phyloP scores from a whole-genome alignment of 352 stramenopile species.

The Phytophthora multivora region DNA sequence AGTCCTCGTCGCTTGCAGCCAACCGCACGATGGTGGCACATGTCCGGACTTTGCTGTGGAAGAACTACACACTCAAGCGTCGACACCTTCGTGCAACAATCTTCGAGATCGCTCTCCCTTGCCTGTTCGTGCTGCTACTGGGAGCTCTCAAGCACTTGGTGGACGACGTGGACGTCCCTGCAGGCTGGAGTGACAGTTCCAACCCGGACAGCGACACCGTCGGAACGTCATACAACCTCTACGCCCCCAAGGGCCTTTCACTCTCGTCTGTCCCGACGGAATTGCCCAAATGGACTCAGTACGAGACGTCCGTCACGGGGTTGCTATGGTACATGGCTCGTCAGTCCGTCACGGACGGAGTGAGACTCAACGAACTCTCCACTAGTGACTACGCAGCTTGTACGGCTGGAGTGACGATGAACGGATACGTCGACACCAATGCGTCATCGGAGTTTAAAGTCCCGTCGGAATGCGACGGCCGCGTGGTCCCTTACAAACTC shows the following conservation, averaged over 20 bases:
- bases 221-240: slow-evolving; percentile 53
- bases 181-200: slow-evolving; percentile 46
- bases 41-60: slow-evolving; percentile 58
- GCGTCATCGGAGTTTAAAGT: slow-evolving; percentile 34
- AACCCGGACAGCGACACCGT: not conserved
- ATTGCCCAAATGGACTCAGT: slow-evolving; percentile 48
- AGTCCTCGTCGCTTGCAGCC: slow-evolving; percentile 5
- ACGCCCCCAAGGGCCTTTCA: slow-evolving; percentile 26
- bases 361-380: slow-evolving; percentile 47
- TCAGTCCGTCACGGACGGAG: slow-evolving; percentile 37
- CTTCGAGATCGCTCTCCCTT: slow-evolving; percentile 54
- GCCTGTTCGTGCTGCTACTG: slow-evolving; percentile 62
- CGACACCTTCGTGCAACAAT: slow-evolving; percentile 48
- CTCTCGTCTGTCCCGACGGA: slow-evolving; percentile 32
- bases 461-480: slow-evolving; percentile 37
- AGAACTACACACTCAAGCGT: slow-evolving; percentile 69
- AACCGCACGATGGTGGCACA: slow-evolving; percentile 21
- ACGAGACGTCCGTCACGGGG: slow-evolving; percentile 58
- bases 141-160: slow-evolving; percentile 54
- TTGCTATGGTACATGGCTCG: slow-evolving; percentile 49
- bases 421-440: slow-evolving; percentile 44
- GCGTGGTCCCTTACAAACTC: slow-evolving; percentile 61
- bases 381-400: slow-evolving; percentile 34
- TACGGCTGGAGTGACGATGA: slow-evolving; percentile 26
- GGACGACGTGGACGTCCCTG: slow-evolving; percentile 49